Evolutionary conservation across 768 basidiomycete species (phyloP).

Genomic region (Paxillus rubicundulus): DNA sequence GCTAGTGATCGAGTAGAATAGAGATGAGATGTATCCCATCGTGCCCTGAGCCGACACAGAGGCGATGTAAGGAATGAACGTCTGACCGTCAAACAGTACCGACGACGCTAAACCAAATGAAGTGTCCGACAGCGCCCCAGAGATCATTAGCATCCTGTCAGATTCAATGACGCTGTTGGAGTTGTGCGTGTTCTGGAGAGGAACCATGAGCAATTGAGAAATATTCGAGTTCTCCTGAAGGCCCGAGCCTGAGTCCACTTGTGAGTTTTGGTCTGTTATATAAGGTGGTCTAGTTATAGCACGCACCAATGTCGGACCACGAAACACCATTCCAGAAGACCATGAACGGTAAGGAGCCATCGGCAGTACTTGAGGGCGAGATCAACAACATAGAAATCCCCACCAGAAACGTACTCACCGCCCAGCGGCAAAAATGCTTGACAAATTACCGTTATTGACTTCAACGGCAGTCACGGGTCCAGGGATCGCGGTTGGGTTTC

Average conservation of each 20-base stretch:
- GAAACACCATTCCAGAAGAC: slow-evolving; percentile 79
- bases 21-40: slow-evolving; percentile 65
- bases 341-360: slow-evolving; percentile 68
- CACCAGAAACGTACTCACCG: slow-evolving; percentile 47
- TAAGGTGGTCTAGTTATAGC: background rate
- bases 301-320: slow-evolving; percentile 69
- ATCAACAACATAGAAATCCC: background rate
- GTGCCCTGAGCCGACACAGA: slow-evolving; percentile 63
- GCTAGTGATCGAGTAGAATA: slow-evolving; percentile 79
- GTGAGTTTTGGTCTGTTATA: background rate
- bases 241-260: slow-evolving; percentile 45
- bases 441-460: slow-evolving; percentile 75
- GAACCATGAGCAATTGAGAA: slow-evolving; percentile 87
- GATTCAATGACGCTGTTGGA: slow-evolving; percentile 69
- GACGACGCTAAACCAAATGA: slow-evolving; percentile 79
- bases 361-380: slow-evolving; percentile 41
- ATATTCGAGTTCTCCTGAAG: slow-evolving; percentile 61
- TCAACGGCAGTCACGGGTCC: slow-evolving; percentile 90
- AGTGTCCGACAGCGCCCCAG: slow-evolving; percentile 68
- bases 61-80: slow-evolving; percentile 78
- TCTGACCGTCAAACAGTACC: slow-evolving; percentile 83
- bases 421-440: slow-evolving; percentile 90
- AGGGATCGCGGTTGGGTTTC: slow-evolving; percentile 59
- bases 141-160: slow-evolving; percentile 89
- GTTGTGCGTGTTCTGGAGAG: slow-evolving; percentile 72